phyloP scores from a whole-genome alignment of 148 eudicot genomes.

The Simmondsia chinensis region DNA sequence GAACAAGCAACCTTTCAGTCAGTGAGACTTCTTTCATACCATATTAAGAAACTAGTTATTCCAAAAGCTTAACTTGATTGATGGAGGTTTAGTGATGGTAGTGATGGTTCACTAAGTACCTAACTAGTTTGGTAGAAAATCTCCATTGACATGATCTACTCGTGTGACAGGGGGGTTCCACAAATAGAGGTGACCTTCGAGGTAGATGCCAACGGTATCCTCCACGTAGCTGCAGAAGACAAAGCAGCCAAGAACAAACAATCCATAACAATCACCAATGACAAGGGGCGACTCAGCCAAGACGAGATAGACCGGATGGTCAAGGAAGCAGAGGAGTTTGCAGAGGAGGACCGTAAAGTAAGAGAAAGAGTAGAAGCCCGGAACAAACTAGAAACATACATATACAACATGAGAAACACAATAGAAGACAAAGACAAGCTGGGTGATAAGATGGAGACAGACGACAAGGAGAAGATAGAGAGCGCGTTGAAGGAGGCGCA shows the following conservation, averaged over 20 bases:
- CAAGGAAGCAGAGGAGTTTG: slow-evolving; percentile 35
- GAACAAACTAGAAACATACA: slow-evolving; percentile 35
- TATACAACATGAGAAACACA: slow-evolving; percentile 44
- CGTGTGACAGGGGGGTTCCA: slow-evolving; percentile 59
- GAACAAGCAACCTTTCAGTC: too few relatives aligned
- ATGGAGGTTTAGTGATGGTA: too few relatives aligned
- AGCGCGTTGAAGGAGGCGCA: slow-evolving; percentile 33
- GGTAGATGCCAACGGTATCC: slow-evolving; percentile 52
- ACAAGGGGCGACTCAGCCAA: slow-evolving; percentile 47
- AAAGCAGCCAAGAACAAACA: slow-evolving; percentile 49
- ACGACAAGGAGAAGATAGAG: slow-evolving; percentile 32
- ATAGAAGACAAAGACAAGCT: slow-evolving; percentile 35
- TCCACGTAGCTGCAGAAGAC: slow-evolving; percentile 62
- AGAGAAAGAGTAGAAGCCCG: slow-evolving; percentile 33
- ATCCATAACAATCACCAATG: slow-evolving; percentile 41
- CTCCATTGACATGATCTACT: too few relatives aligned
- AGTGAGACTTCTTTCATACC: too few relatives aligned
- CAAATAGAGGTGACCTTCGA: slow-evolving; percentile 59
- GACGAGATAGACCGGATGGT: slow-evolving; percentile 39
- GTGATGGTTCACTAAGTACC: too few relatives aligned
- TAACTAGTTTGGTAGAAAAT: too few relatives aligned
- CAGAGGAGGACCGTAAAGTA: slow-evolving; percentile 32
- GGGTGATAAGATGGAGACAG: slow-evolving; percentile 33
- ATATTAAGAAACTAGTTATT: background rate
- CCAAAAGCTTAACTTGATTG: background rate